Evolutionary conservation across 202 grass and related monocot genomes (phyloP).

Genomic region (Digitaria exilis): DNA sequence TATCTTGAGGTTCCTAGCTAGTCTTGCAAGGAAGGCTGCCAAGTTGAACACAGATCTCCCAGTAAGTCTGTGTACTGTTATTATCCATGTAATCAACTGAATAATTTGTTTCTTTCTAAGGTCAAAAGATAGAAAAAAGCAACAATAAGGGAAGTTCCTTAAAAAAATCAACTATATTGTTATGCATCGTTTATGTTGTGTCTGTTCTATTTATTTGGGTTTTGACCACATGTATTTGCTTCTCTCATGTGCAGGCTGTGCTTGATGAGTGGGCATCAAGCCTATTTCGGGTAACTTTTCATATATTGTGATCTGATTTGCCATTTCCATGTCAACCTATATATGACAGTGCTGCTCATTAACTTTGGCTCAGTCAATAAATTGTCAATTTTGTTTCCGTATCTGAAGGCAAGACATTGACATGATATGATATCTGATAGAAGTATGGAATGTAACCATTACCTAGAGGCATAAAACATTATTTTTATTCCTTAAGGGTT

Average conservation of each 20-base stretch:
- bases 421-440: slow-evolving; percentile 21
- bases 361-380: slow-evolving; percentile 1
- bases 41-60: slow-evolving; percentile 95
- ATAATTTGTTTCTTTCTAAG: slow-evolving; percentile 10
- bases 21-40: slow-evolving; percentile 62
- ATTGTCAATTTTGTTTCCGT: background rate
- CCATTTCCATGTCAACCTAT: background rate
- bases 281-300: slow-evolving; percentile 79
- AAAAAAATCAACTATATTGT: slow-evolving; percentile 14
- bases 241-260: slow-evolving; percentile 64
- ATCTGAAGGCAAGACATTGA: background rate
- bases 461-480: background rate
- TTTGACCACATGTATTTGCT: slow-evolving; percentile 21
- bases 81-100: slow-evolving; percentile 6
- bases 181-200: background rate
- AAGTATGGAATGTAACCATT: slow-evolving; percentile 24
- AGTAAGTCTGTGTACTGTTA: slow-evolving; percentile 44
- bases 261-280: slow-evolving; percentile 98
- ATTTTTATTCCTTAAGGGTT: background rate
- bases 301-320: background rate
- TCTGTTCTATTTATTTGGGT: slow-evolving; percentile 37
- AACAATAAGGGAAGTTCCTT: background rate
- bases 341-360: background rate
- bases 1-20: slow-evolving; percentile 92
- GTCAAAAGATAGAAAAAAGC: slow-evolving; percentile 1